Evolutionary conservation across 192 early-diverging fungal species (phyloP).

Genomic region (Coemansia brasiliensis): DNA sequence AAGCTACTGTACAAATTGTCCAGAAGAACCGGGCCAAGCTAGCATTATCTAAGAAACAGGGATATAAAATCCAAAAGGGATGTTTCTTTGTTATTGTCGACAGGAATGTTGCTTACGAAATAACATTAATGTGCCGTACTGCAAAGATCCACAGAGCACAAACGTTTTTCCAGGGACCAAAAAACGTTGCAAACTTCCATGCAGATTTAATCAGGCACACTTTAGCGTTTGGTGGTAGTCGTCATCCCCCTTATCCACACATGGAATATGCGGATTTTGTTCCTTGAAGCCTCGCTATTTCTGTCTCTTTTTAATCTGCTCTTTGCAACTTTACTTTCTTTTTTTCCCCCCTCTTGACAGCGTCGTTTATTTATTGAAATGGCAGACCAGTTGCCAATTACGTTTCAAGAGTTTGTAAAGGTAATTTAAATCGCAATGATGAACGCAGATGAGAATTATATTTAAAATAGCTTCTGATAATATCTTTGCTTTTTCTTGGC

Average conservation of each 20-base stretch:
- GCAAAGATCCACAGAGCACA: background rate
- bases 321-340: background rate
- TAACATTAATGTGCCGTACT: background rate
- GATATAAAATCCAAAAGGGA: no score
- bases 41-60: no score
- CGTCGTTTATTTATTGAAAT: constrained; percentile 43
- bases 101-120: no score
- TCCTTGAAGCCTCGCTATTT: constrained; percentile 1
- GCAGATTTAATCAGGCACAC: background rate
- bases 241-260: background rate
- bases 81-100: no score
- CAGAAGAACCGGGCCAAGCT: no score
- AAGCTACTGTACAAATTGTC: no score
- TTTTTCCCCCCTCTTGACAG: constrained; percentile 16
- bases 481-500: background rate
- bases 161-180: constrained; percentile 11
- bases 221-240: no score
- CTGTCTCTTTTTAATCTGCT: background rate
- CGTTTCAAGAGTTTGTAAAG: constrained; percentile 96
- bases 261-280: background rate
- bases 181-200: constrained; percentile 9
- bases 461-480: background rate
- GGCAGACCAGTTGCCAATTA: constrained; percentile 85
- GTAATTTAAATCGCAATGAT: constrained; percentile 51
- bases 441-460: constrained; percentile 8